Evolutionary conservation across 331 rosid species (phyloP).

Genomic region (Stylosanthes scabra): DNA sequence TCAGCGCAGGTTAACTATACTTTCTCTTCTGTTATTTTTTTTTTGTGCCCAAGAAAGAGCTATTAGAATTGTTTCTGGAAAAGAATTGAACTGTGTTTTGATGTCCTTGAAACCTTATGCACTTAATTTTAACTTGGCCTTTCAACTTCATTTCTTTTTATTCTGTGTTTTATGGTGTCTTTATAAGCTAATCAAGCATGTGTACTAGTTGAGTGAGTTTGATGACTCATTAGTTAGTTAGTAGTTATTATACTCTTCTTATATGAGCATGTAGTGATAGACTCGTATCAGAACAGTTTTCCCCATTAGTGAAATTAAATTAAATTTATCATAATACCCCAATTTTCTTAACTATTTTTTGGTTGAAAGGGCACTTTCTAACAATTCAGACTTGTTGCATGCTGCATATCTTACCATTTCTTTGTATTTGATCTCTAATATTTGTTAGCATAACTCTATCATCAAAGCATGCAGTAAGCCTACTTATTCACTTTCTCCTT

Average conservation of each 20-base stretch:
- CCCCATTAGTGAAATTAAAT: neutral
- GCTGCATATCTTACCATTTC: neutral
- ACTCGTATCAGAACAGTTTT: neutral
- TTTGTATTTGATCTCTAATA: neutral
- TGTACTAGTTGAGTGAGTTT: neutral
- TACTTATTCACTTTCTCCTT: conserved; percentile 19
- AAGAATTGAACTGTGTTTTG: neutral
- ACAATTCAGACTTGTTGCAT: neutral
- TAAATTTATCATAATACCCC: neutral
- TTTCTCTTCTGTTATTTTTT: neutral
- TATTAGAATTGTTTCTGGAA: neutral
- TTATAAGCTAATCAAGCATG: neutral
- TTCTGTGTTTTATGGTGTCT: neutral
- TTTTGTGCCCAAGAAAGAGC: neutral
- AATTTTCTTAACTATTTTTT: neutral
- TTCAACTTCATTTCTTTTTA: conserved; percentile 8
- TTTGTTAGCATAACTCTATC: neutral
- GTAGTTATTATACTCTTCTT: neutral
- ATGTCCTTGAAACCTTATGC: neutral
- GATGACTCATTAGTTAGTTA: neutral
- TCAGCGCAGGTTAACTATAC: conserved; percentile 65
- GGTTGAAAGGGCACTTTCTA: too few species aligned
- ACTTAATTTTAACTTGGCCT: neutral
- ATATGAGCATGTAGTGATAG: neutral
- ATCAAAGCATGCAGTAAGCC: neutral